Conservation (phyloP, 2,329 filamentous ascomycete species). For the Aureobasidium sp. region DNA sequence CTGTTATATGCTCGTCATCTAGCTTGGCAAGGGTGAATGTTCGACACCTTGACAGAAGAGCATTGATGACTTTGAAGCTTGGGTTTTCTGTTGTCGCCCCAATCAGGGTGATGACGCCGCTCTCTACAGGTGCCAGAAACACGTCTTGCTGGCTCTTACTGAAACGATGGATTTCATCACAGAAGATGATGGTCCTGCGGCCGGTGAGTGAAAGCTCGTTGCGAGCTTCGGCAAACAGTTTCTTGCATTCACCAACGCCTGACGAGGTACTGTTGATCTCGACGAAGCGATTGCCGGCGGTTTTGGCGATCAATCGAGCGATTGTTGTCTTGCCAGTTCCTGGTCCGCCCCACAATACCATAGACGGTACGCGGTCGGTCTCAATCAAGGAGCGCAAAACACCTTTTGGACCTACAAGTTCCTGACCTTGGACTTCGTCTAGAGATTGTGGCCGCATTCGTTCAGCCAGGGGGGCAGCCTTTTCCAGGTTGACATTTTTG, state of each 20-base stretch:
- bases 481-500: constrained; percentile 54
- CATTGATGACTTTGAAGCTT: constrained; percentile 84
- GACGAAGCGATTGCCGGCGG: constrained; percentile 77
- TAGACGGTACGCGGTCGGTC: constrained; percentile 76
- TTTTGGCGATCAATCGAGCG: constrained; percentile 77
- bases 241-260: constrained; percentile 86
- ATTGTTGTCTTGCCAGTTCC: constrained; percentile 89
- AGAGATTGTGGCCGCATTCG: constrained; percentile 81
- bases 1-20: constrained; percentile 60
- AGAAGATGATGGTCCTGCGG: constrained; percentile 90
- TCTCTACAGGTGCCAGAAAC: constrained; percentile 86
- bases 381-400: constrained; percentile 82
- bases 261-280: constrained; percentile 92
- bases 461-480: constrained; percentile 79
- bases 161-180: constrained; percentile 93
- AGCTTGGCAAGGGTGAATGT: constrained; percentile 82
- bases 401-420: constrained; percentile 78
- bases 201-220: constrained; percentile 76
- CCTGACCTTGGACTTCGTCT: constrained; percentile 84
- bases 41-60: constrained; percentile 79
- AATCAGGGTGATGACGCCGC: constrained; percentile 82
- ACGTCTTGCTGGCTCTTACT: constrained; percentile 90
- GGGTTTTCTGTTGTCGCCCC: constrained; percentile 97
- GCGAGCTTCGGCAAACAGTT: constrained; percentile 76
- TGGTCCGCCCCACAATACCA: constrained; percentile 86